Evolutionary conservation across 768 basidiomycete genomes (phyloP).

Genomic region (Antrodiella citrinella): DNA sequence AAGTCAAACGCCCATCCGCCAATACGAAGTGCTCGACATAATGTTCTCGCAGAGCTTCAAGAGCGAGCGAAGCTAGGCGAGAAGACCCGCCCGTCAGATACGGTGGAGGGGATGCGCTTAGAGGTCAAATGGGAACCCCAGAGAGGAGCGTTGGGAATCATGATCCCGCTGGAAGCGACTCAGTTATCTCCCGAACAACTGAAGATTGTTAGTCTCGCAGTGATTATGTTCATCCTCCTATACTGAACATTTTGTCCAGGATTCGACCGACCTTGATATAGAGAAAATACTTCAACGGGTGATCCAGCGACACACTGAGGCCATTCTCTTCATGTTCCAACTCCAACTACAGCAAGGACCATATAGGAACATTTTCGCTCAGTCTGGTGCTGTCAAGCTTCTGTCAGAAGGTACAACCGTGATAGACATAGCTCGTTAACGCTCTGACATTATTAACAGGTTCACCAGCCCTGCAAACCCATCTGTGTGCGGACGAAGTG

Average conservation of each 20-base stretch:
- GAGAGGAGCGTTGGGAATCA: constrained; percentile 54
- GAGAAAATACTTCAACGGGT: constrained; percentile 57
- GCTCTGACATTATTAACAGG: neutral
- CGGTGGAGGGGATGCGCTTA: constrained; percentile 62
- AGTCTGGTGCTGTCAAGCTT: constrained; percentile 50
- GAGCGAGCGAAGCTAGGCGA: constrained; percentile 51
- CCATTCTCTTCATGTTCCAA: constrained; percentile 52
- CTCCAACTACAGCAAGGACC: constrained; percentile 44
- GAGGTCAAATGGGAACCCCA: constrained; percentile 75
- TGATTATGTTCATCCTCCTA: neutral
- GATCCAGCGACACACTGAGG: constrained; percentile 57
- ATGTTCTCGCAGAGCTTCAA: constrained; percentile 55
- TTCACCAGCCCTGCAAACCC: constrained; percentile 39
- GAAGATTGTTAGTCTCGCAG: constrained; percentile 43
- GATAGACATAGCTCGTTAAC: too few species aligned
- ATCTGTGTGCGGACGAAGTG: constrained; percentile 69
- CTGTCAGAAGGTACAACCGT: constrained; percentile 42
- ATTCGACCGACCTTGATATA: constrained; percentile 66
- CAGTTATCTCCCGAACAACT: constrained; percentile 35
- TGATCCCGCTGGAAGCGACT: constrained; percentile 40
- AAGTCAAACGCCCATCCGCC: constrained; percentile 27
- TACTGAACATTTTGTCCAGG: constrained; percentile 26
- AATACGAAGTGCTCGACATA: constrained; percentile 43
- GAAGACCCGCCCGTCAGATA: constrained; percentile 52
- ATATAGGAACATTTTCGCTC: constrained; percentile 49